Base-by-base conservation (phyloP, 1,284 basidiomycete species). In the Puccinia horiana region DNA sequence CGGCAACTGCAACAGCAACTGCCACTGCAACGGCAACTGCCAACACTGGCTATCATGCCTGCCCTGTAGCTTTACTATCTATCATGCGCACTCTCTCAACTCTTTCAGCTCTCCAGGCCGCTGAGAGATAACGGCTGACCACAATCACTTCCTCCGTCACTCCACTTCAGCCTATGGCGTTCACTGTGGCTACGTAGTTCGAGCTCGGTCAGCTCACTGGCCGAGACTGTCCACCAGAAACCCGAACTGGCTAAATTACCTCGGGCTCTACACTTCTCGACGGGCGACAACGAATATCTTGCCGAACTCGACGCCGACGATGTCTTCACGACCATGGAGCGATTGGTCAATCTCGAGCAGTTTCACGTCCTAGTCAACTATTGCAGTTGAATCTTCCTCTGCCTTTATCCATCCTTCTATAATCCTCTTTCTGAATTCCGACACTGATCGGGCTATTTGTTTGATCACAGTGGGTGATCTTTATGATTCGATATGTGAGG, bases 401-500 rank as follows among this genome's bases (percentile, higher is more conserved):
- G 6, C 35, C 35, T 5, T 35, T 56, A 9, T 61, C 29, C 40
- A 35, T 18, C 56, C 40, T 42, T 67, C 40, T 9, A 2, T 40
- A 69, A n/a, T 69, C 35, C 63, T 40, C 40, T 35, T 18, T 40
- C n/a, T 20, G 12, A 5, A n/a, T 42, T 23, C 63, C 26, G 16
- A 6, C 29, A 58, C 26, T 58, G 6, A 63, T 63, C 32, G 4
- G 18, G 61, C 61, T 63, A 5, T 20, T 32, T 37, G n/a, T 35
- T 18, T 52, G 44, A 54, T 47, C 12, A 52, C n/a, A 78, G 80
- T 72, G 69, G 80, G 80, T 29, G 80, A 81, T 63, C 61, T 81
- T 2, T 81, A 81, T 69, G 80, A 81, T 49, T 75, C 80, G 4
- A 29, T 81, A 14, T 81, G 70, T 49, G 80, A 81, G 42, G 72